These are phyloP conservation scores for Podila epicladia DNA, from an alignment of 192 early-diverging fungal genomes.

Conservation along the genomic window DNA sequence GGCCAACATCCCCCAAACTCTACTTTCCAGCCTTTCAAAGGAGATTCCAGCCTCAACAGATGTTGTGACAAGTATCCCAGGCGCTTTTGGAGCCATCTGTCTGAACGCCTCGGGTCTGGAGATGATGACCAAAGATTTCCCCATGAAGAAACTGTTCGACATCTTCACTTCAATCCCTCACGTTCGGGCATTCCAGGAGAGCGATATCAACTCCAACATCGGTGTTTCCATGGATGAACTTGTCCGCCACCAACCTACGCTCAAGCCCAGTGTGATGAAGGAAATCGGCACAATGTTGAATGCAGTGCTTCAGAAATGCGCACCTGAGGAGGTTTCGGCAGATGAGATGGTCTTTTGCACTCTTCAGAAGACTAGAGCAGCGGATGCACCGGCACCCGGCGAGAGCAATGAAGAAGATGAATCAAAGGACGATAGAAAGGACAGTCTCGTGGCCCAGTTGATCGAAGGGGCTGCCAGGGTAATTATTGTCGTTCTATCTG, in stretches of 20 bases:
- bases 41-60: conserved; percentile 86
- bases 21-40: conserved; percentile 74
- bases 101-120: conserved; percentile 90
- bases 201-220: conserved; percentile 84
- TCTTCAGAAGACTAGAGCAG: conserved; percentile 20
- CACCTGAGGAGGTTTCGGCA: conserved; percentile 56
- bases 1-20: conserved; percentile 82
- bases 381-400: conserved; percentile 26
- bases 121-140: conserved; percentile 75
- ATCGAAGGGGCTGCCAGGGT: conserved; percentile 76
- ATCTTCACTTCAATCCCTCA: conserved; percentile 82
- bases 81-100: conserved; percentile 96
- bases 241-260: conserved; percentile 91
- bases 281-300: conserved; percentile 77
- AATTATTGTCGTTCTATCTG: conserved; percentile 15
- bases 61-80: conserved; percentile 81
- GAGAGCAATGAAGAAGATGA: conserved; percentile 31
- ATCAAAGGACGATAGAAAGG: conserved; percentile 63
- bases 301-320: conserved; percentile 70
- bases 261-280: conserved; percentile 79
- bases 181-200: conserved; percentile 80
- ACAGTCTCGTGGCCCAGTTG: conserved; percentile 61
- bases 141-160: conserved; percentile 78
- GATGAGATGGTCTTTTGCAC: conserved; percentile 56
- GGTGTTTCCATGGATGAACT: conserved; percentile 94